Evolutionary conservation across 768 basidiomycete genomes (phyloP), one percentile per base, ranked within the genome.

Genomic region (Epithele typhae): DNA sequence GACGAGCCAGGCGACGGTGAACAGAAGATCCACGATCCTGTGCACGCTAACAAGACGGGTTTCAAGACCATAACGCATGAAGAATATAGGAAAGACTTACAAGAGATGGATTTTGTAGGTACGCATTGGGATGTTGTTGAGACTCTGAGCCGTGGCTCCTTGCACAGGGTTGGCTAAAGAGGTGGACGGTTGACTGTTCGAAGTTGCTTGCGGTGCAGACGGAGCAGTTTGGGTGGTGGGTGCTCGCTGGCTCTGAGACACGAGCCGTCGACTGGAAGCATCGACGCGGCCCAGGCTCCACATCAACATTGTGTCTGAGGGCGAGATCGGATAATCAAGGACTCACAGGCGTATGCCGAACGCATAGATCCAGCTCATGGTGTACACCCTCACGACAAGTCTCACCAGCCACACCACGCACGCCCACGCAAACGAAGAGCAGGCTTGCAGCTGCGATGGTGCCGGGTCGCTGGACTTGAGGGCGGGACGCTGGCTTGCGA

Each of bases 321-420:
- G 14, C 27, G 27, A 7, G 27, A 30, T 14, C 8, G 27, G 14
- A 30, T 30, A 30, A 30, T 14, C 27, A 30, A 30, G 8, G 7
- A 30, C 27, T 30, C 27, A 41, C 40, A 15, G 14, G n/a, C 17
- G 21, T 14, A 7, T n/a, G n/a, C n/a, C n/a, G n/a, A n/a, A 14
- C 22, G 18, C 15, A 12, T 25, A 15, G 27, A 32, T n/a, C 50
- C 50, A 51, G 23, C 42, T 39, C 10, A 33, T 15, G 2, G 46
- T 18, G 37, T 51, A 51, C 11, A 17, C n/a, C 14, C 37, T 37
- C 5, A 51, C 12, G 8, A 46, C 8, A 1, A 51, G 41, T 24
- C 50, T 25, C 15, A 30, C 50, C 14, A 46, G 41, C 50, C 50
- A 51, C 15, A 51, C 39, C 37, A 51, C 24, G 25, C 43, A 43